Evolutionary conservation across 352 stramenopile species (phyloP).

Genomic region (Pythium guiyangense): DNA sequence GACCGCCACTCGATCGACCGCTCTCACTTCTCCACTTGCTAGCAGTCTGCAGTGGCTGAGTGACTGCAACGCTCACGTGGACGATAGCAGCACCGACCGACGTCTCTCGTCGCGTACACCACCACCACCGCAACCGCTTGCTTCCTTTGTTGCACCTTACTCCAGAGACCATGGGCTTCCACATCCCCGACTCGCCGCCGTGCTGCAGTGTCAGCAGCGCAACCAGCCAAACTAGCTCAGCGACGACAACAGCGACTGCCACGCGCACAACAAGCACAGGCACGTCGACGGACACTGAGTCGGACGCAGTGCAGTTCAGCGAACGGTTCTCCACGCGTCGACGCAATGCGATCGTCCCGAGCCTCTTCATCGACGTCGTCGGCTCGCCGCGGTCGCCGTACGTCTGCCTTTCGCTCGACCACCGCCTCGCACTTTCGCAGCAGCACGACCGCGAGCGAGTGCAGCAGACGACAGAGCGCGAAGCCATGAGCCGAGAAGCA

Average conservation of each 20-base stretch:
- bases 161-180: constrained; percentile 48
- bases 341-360: constrained; percentile 57
- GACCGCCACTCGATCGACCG: no score
- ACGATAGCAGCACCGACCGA: neutral
- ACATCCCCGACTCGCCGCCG: constrained; percentile 53
- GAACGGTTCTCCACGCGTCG: constrained; percentile 19
- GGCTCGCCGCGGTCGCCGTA: constrained; percentile 38
- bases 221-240: constrained; percentile 16
- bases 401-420: constrained; percentile 27
- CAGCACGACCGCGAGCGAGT: constrained; percentile 29
- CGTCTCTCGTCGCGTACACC: neutral
- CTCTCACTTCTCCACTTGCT: no score
- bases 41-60: neutral
- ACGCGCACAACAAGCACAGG: neutral
- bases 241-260: no score
- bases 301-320: constrained; percentile 6
- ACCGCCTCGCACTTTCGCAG: constrained; percentile 25
- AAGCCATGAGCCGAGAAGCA: neutral
- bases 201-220: constrained; percentile 17
- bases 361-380: constrained; percentile 34
- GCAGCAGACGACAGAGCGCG: constrained; percentile 7
- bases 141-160: neutral
- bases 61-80: neutral
- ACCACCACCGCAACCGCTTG: no score
- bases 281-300: neutral